Base-by-base conservation (phyloP, 306 rosid genomes). In the Benincasa hispida region DNA sequence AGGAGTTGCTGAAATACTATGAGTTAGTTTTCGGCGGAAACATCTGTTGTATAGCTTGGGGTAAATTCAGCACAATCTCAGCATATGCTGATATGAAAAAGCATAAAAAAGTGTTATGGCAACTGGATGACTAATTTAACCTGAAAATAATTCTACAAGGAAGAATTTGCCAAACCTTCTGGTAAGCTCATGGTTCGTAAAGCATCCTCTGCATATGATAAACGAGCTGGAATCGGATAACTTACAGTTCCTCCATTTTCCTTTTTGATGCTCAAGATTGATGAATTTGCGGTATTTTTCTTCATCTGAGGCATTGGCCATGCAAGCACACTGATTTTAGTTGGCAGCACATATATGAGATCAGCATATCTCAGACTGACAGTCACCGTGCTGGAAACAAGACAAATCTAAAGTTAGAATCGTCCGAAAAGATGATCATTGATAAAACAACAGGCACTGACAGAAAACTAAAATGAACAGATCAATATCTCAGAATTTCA, bases 181-280 rank as follows among this genome's bases (percentile, higher is more conserved):
- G 91, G 97, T 77, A 90, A 83, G 87, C 99, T 95, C 93, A 82
- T 85, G 73, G 85, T 86, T 83, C 87, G 88, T 60, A 95, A 84
- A 81, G 99, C 97, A 68, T 90, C 97, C 83, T 95, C 99, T 9
- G 98, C 99, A 68, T 92, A 92, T 30, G 89, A 74, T 66, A 95
- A 81, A 65, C 91, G 94, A 66, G 89, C 59, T 42, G 98, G 95
- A 51, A 83, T 57, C 54, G 84, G 75, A 69, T 81, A 89, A 82
- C 80, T 81, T 76, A 82, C 87, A 45, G 79, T 18, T 55, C 68
- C 63, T 77, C 89, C 88, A 53, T 84, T 87, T 79, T 91, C 97
- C 89, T 83, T 91, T 81, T 82, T 79, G 83, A 74, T 25, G 65
- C 65, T 88, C 81, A 76, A 62, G 53, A 84, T 69, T 68, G 83